These are phyloP conservation scores for Macrotyloma uniflorum DNA, from an alignment of 306 rosid species.

Conservation along the genomic window DNA sequence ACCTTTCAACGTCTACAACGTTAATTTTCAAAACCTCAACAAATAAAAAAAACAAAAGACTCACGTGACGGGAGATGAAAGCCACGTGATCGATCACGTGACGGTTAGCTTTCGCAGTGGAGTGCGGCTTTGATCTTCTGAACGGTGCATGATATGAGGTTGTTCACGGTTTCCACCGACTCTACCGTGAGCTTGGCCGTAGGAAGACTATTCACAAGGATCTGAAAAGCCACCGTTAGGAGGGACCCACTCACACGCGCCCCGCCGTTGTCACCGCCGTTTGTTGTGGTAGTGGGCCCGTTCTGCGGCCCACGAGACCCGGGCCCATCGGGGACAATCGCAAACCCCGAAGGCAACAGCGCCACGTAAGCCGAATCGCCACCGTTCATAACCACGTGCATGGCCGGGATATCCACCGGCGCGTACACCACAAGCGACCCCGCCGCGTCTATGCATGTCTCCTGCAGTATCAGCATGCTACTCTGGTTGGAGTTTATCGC, in stretches of 20 bases:
- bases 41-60: not conserved
- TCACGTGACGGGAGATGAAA: constrained; percentile 10
- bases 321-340: constrained; percentile 87
- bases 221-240: constrained; percentile 92
- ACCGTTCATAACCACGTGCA: constrained; percentile 97
- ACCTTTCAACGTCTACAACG: not conserved
- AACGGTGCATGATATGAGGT: constrained; percentile 88
- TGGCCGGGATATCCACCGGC: constrained; percentile 97
- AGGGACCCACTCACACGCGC: constrained; percentile 73
- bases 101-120: constrained; percentile 63
- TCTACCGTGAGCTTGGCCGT: constrained; percentile 94
- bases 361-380: constrained; percentile 98
- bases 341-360: constrained; percentile 78
- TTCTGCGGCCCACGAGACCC: constrained; percentile 50
- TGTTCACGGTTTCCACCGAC: constrained; percentile 95
- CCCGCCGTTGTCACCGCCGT: constrained; percentile 11
- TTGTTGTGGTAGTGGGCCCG: not conserved
- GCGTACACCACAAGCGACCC: constrained; percentile 97
- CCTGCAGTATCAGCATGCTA: constrained; percentile 93
- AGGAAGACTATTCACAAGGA: constrained; percentile 88
- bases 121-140: constrained; percentile 93
- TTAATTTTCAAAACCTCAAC: not conserved
- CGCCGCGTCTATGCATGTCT: constrained; percentile 85
- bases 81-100: constrained; percentile 1
- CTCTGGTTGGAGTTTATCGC: constrained; percentile 85